A percentile compares a stretch with the other conserved stretches of the same genome.
Conservation (phyloP, 108 stramenopile species). For the Cylindrotheca closterium region DNA sequence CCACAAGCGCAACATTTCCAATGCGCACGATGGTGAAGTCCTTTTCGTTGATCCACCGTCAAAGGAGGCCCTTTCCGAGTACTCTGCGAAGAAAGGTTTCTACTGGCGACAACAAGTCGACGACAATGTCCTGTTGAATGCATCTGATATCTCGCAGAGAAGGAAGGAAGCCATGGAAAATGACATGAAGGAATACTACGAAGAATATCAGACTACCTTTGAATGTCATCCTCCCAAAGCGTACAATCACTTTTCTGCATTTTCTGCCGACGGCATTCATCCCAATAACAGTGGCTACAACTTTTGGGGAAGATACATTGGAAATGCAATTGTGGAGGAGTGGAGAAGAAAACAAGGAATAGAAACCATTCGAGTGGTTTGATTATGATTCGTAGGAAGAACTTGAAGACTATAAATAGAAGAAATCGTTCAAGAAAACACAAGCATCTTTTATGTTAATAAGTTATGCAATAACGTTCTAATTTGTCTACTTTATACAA, state of each 20-base stretch:
- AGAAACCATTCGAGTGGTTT: not conserved
- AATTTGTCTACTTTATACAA: too few species aligned
- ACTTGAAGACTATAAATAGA: too few species aligned
- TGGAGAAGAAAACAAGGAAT: slow-evolving; percentile 8
- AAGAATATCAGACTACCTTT: not conserved
- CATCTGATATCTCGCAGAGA: slow-evolving; percentile 26
- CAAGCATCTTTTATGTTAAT: too few species aligned
- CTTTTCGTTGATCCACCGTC: slow-evolving; percentile 56
- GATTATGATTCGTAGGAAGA: too few species aligned
- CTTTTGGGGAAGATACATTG: slow-evolving; percentile 66
- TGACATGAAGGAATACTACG: slow-evolving; percentile 40
- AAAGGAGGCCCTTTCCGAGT: slow-evolving; percentile 19
- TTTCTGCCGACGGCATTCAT: slow-evolving; percentile 55
- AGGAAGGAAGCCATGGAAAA: slow-evolving; percentile 25
- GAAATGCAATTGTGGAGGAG: slow-evolving; percentile 40
- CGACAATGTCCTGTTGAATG: slow-evolving; percentile 31
- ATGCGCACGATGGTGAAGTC: slow-evolving; percentile 35
- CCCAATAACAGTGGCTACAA: slow-evolving; percentile 61
- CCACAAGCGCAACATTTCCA: slow-evolving; percentile 39
- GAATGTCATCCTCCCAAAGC: not conserved
- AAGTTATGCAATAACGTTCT: too few species aligned
- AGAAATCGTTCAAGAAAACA: too few species aligned
- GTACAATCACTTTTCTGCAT: slow-evolving; percentile 1
- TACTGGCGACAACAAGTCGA: slow-evolving; percentile 18
- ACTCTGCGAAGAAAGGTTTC: slow-evolving; percentile 17